phyloP scores from a whole-genome alignment of 1,139 yeast species.

The Saccharomyces hybrid region DNA sequence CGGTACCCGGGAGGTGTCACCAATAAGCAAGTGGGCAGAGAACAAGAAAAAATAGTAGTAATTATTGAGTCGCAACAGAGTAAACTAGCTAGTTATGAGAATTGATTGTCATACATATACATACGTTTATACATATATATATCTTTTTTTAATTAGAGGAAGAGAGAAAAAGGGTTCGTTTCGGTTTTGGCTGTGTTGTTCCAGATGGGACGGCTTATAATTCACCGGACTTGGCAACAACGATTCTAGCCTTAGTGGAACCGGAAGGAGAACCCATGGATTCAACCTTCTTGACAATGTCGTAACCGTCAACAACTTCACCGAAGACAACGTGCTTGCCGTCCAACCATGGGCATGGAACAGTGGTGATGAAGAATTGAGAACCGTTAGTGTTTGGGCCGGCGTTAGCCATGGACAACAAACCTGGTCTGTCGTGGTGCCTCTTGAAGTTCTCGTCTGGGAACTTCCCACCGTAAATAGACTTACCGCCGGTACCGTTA shows the following conservation, averaged over 20 bases:
- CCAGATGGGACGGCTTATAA: slow-evolving; percentile 37
- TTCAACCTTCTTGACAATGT: slow-evolving; percentile 89
- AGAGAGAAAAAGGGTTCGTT: not conserved
- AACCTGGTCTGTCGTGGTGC: slow-evolving; percentile 88
- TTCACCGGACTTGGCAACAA: slow-evolving; percentile 82
- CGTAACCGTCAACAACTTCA: slow-evolving; percentile 87
- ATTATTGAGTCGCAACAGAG: too few species aligned
- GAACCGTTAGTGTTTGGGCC: slow-evolving; percentile 99
- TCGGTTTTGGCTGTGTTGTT: not conserved
- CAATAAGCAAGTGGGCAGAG: not conserved
- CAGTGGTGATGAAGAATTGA: slow-evolving; percentile 97
- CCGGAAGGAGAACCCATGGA: slow-evolving; percentile 78
- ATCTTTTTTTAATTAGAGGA: not conserved
- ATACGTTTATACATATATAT: not conserved
- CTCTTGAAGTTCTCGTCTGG: slow-evolving; percentile 89
- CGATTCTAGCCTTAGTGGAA: slow-evolving; percentile 67
- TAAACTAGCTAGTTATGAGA: not conserved
- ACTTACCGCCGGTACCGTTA: slow-evolving; percentile 97
- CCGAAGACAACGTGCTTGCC: slow-evolving; percentile 99
- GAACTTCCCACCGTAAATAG: slow-evolving; percentile 94
- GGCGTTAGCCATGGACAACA: slow-evolving; percentile 98
- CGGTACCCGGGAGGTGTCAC: not conserved
- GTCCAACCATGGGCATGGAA: slow-evolving; percentile 92
- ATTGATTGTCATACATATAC: not conserved
- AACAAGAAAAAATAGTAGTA: too few species aligned